Evolutionary conservation across 768 basidiomycete genomes (phyloP).

Genomic region (Plicaturopsis crispa): DNA sequence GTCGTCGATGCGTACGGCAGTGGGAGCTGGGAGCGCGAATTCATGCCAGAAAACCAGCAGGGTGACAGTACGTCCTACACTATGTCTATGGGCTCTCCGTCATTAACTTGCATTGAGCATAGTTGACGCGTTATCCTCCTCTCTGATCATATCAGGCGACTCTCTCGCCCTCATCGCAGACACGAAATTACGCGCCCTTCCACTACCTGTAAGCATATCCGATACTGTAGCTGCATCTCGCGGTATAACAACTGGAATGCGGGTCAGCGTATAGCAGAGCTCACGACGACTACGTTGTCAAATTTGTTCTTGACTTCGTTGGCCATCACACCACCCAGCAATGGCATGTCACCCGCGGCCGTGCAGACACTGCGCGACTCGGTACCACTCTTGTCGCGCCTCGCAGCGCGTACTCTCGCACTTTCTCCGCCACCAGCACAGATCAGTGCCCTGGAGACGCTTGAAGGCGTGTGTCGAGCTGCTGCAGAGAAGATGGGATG

Average conservation of each 20-base stretch:
- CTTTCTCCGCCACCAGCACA: not conserved
- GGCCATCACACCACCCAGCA: not conserved
- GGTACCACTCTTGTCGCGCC: too few relatives aligned
- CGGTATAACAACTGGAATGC: not conserved
- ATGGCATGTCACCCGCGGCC: not conserved
- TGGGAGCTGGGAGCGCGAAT: not conserved
- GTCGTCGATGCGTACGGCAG: not conserved
- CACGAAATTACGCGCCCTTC: constrained; percentile 31
- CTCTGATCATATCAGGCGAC: constrained; percentile 27
- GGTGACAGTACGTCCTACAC: not conserved
- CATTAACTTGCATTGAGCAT: not conserved
- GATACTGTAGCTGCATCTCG: not conserved
- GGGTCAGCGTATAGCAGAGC: not conserved
- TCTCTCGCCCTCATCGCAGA: constrained; percentile 28
- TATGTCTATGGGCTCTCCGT: not conserved
- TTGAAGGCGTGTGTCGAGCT: not conserved
- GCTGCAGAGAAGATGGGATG: not conserved
- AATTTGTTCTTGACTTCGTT: not conserved
- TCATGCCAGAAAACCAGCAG: not conserved
- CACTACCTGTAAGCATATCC: constrained; percentile 23
- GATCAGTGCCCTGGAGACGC: not conserved
- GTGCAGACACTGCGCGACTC: not conserved
- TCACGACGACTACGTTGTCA: not conserved
- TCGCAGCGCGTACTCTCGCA: too few relatives aligned
- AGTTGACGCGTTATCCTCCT: constrained; percentile 23